Percentiles rank a stretch among this genome's conserved stretches.
Evolutionary conservation across 805 yeast genomes (phyloP).

Genomic region (Lachancea thermotolerans): DNA sequence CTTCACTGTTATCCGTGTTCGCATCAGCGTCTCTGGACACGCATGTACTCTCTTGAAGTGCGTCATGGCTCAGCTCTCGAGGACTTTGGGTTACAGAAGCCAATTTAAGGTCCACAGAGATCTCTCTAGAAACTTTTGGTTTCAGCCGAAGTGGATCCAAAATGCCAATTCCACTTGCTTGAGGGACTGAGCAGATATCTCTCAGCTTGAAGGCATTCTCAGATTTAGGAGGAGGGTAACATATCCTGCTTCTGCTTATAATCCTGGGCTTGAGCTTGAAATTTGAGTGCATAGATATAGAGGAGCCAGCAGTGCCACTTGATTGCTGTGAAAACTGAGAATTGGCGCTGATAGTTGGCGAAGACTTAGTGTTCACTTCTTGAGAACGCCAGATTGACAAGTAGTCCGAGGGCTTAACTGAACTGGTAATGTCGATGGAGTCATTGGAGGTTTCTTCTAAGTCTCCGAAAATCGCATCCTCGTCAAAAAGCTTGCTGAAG

Average conservation of each 20-base stretch:
- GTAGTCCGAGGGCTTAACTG: slow-evolving; percentile 19
- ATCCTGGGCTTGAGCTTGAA: slow-evolving; percentile 28
- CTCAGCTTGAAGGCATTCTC: neutral
- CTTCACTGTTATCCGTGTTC: too few species aligned
- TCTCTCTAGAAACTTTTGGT: neutral
- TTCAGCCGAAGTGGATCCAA: slow-evolving; percentile 23
- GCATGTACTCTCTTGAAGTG: too few species aligned
- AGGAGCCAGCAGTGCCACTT: slow-evolving; percentile 12
- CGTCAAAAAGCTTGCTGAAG: slow-evolving; percentile 15
- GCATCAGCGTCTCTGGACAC: too few species aligned
- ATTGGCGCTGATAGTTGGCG: slow-evolving; percentile 22
- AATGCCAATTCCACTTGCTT: slow-evolving; percentile 1
- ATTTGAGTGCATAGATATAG: slow-evolving; percentile 7
- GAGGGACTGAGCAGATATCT: neutral
- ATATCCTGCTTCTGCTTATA: slow-evolving; percentile 15
- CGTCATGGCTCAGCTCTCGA: too few species aligned
- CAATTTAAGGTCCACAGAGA: neutral
- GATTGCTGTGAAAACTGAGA: slow-evolving; percentile 24
- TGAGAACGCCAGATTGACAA: slow-evolving; percentile 31
- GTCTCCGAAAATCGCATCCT: slow-evolving; percentile 21
- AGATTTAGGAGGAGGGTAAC: neutral
- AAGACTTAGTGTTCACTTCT: slow-evolving; percentile 15
- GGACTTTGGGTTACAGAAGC: too few species aligned
- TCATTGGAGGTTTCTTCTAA: slow-evolving; percentile 23
- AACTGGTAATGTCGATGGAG: slow-evolving; percentile 15